These are phyloP conservation scores for Fusarium praegraminearum DNA, from an alignment of 2,329 filamentous ascomycete species.

Conservation along the genomic window DNA sequence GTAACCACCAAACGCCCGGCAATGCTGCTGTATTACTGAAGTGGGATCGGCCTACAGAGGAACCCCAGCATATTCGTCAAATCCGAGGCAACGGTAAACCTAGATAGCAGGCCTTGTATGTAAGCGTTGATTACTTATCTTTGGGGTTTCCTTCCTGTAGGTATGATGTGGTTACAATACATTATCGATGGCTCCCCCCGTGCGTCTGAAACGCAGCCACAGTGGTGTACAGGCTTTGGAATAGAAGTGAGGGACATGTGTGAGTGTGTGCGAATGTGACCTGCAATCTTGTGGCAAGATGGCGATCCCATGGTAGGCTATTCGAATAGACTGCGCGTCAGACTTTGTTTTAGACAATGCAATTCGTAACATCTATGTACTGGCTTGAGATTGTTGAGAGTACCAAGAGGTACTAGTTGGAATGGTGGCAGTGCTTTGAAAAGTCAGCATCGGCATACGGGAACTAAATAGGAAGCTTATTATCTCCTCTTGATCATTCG, in stretches of 20 bases:
- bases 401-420: neutral
- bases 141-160: neutral
- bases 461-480: constrained; percentile 34
- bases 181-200: neutral
- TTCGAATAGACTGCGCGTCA: neutral
- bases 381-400: neutral
- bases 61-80: constrained; percentile 32
- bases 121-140: neutral
- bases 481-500: constrained; percentile 16
- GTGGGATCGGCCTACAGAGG: constrained; percentile 21
- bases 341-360: neutral
- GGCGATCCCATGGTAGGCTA: neutral
- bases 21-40: constrained; percentile 29
- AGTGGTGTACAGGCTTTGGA: constrained; percentile 1
- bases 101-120: constrained; percentile 21
- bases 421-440: constrained; percentile 13
- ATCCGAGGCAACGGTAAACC: constrained; percentile 32
- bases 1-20: constrained; percentile 17
- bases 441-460: constrained; percentile 14
- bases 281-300: constrained; percentile 11
- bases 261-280: constrained; percentile 12
- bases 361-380: neutral
- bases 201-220: constrained; percentile 18
- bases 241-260: constrained; percentile 1
- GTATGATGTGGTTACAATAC: neutral